phyloP scores from a whole-genome alignment of 306 rosid genomes.

The Trifolium fragiferum region DNA sequence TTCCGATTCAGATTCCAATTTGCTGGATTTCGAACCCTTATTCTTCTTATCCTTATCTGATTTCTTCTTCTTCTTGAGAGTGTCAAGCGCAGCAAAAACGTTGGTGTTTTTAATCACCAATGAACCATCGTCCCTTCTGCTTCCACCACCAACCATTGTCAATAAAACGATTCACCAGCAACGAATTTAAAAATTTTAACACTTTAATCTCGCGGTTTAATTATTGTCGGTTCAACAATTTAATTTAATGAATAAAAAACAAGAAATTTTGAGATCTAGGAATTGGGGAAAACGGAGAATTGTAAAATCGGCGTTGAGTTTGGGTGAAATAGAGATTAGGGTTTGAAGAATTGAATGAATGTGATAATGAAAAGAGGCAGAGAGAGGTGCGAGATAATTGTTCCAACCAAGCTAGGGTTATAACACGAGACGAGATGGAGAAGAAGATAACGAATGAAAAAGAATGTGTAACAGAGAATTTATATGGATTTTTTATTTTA shows the following conservation, averaged over 20 bases:
- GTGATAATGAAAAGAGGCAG: too few species aligned
- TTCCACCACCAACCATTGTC: slow-evolving; percentile 70
- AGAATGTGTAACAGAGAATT: not conserved
- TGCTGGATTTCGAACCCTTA: slow-evolving; percentile 11
- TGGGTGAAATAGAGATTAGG: not conserved
- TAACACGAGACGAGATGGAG: too few species aligned
- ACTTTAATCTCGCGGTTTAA: not conserved
- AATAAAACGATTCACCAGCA: too few species aligned
- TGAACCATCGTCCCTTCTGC: slow-evolving; percentile 58
- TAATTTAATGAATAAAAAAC: not conserved
- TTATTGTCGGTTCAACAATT: not conserved
- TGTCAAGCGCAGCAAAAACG: slow-evolving; percentile 78
- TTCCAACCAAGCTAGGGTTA: not conserved
- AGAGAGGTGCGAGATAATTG: not conserved
- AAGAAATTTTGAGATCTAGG: slow-evolving; percentile 45
- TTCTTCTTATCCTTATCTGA: slow-evolving; percentile 36
- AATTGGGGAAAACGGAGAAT: not conserved
- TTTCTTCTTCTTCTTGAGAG: slow-evolving; percentile 73
- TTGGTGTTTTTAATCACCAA: slow-evolving; percentile 60
- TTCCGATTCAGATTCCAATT: slow-evolving; percentile 14
- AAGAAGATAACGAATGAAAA: too few species aligned
- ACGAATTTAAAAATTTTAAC: too few species aligned
- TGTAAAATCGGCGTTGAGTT: too few species aligned
- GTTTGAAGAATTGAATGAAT: not conserved
- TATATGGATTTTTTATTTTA: not conserved